A percentile compares a stretch with the other conserved stretches of the same genome.
These are phyloP conservation scores for Monilinia fructicola DNA, from an alignment of 2,329 filamentous ascomycete genomes.

Conservation along the genomic window DNA sequence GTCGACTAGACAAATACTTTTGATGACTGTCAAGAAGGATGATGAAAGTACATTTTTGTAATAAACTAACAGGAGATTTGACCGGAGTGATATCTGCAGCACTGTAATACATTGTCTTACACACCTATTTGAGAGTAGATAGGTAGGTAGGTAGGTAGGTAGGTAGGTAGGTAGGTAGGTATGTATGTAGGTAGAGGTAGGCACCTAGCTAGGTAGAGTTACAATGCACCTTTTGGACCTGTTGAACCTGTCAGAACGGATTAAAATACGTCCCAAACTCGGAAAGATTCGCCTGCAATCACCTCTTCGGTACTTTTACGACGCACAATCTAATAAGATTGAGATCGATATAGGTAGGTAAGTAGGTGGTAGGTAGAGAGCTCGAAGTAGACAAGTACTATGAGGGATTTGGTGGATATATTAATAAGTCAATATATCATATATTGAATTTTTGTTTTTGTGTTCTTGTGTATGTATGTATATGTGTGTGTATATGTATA, in stretches of 20 bases:
- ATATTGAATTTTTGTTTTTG: no score
- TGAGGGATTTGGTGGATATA: background rate
- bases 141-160: no score
- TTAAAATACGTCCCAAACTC: background rate
- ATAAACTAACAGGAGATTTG: background rate
- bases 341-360: background rate
- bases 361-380: no score
- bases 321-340: background rate
- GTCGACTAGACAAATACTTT: background rate
- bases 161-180: no score
- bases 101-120: background rate
- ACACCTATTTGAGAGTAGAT: no score
- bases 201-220: background rate
- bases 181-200: no score
- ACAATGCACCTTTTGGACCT: background rate
- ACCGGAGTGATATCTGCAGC: background rate
- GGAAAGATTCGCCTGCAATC: background rate
- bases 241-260: background rate
- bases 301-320: constrained; percentile 8
- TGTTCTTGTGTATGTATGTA: no score
- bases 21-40: background rate
- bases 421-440: no score
- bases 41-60: background rate
- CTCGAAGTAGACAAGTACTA: background rate
- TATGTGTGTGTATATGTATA: no score